Percentiles rank a stretch among this genome's conserved stretches.
phyloP scores from a whole-genome alignment of 208 protist species.

The Leptomonas pyrrhocoris region DNA sequence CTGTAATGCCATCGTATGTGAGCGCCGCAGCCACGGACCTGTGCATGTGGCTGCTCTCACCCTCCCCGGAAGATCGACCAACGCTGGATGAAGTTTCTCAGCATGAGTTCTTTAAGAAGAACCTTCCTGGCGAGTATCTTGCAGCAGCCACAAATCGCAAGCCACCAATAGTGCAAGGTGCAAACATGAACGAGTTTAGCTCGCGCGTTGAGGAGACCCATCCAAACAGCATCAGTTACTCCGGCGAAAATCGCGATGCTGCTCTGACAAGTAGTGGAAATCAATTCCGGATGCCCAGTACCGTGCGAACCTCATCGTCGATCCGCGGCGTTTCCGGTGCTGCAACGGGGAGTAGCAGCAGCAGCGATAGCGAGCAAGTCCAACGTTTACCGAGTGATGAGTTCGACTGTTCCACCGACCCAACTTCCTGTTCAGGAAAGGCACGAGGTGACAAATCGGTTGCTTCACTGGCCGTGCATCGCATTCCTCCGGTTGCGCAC shows the following conservation, averaged over 20 bases:
- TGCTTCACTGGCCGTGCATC: neutral
- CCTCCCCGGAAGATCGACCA: slow-evolving; percentile 56
- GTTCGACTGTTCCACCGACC: neutral
- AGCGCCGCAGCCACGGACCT: slow-evolving; percentile 63
- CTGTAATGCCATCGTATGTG: slow-evolving; percentile 55
- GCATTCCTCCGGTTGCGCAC: slow-evolving; percentile 6
- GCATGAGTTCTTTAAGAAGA: slow-evolving; percentile 67
- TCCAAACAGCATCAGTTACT: slow-evolving; percentile 15
- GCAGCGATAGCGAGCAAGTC: slow-evolving; percentile 22
- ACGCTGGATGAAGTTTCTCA: slow-evolving; percentile 68
- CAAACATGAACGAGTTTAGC: slow-evolving; percentile 73
- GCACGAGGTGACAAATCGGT: neutral
- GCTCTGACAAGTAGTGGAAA: slow-evolving; percentile 8
- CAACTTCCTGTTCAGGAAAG: neutral
- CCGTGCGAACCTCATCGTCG: slow-evolving; percentile 20
- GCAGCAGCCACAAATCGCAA: slow-evolving; percentile 44
- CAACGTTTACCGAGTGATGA: slow-evolving; percentile 11
- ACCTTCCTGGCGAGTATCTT: slow-evolving; percentile 55
- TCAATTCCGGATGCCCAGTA: neutral
- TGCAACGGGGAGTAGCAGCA: slow-evolving; percentile 26
- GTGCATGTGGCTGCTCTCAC: slow-evolving; percentile 66
- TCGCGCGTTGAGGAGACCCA: slow-evolving; percentile 51
- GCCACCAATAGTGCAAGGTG: slow-evolving; percentile 37
- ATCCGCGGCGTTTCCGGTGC: slow-evolving; percentile 12
- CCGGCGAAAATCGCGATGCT: slow-evolving; percentile 17